A percentile compares a stretch with the other conserved stretches of the same genome.
phyloP scores from a whole-genome alignment of 1,139 yeast genomes.

The Lodderomyces elongisporus region DNA sequence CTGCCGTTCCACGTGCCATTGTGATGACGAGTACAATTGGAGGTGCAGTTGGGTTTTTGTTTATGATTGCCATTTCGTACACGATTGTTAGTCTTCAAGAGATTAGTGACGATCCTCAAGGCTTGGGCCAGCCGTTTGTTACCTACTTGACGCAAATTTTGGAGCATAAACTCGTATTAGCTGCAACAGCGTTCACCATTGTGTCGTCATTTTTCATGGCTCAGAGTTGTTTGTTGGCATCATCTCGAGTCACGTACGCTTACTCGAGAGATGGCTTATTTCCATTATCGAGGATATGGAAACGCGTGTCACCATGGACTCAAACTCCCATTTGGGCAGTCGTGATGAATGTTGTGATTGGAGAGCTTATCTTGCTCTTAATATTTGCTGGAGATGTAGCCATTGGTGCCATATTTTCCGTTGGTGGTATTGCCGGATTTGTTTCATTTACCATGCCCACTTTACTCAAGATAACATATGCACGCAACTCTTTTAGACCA shows the following conservation, averaged over 20 bases:
- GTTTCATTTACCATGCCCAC: slow-evolving; percentile 69
- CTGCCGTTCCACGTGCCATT: slow-evolving; percentile 64
- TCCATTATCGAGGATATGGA: slow-evolving; percentile 54
- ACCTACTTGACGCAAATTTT: slow-evolving; percentile 52
- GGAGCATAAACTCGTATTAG: slow-evolving; percentile 39
- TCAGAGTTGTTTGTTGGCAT: slow-evolving; percentile 64
- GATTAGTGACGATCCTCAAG: slow-evolving; percentile 47
- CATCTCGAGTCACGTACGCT: slow-evolving; percentile 65
- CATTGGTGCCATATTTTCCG: slow-evolving; percentile 70
- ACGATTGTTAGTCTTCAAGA: slow-evolving; percentile 50
- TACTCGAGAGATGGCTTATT: slow-evolving; percentile 69
- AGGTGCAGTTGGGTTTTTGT: slow-evolving; percentile 57
- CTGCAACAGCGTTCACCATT: slow-evolving; percentile 56
- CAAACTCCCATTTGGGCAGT: slow-evolving; percentile 69
- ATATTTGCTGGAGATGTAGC: slow-evolving; percentile 67
- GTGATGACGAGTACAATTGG: slow-evolving; percentile 60
- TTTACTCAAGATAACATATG: slow-evolving; percentile 52
- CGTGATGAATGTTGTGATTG: slow-evolving; percentile 56
- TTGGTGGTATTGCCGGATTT: slow-evolving; percentile 71
- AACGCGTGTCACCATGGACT: slow-evolving; percentile 50
- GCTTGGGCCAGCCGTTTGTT: slow-evolving; percentile 65
- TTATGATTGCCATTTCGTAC: slow-evolving; percentile 63
- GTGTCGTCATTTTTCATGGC: slow-evolving; percentile 65
- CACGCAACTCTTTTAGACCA: slow-evolving; percentile 48
- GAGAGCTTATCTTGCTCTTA: slow-evolving; percentile 52